These are phyloP conservation scores for Solanum pennellii DNA, from an alignment of 257 asterid species.

Conservation along the genomic window DNA sequence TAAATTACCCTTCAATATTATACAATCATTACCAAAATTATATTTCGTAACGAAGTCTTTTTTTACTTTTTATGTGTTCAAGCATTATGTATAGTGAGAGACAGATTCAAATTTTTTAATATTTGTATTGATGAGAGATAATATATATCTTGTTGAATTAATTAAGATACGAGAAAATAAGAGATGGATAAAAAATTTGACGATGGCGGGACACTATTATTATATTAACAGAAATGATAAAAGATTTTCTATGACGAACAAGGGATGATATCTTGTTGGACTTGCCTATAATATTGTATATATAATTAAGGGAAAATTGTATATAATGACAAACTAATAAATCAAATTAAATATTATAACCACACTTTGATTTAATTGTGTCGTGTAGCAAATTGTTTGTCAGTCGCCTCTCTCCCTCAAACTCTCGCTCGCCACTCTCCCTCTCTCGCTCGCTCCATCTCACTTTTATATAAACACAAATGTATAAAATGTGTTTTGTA, in stretches of 20 bases:
- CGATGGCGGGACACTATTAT: neutral
- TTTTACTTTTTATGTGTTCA: neutral
- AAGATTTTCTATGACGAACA: neutral
- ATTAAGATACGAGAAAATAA: neutral
- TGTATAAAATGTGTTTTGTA: too few species aligned
- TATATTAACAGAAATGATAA: neutral
- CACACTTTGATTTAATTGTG: too few species aligned
- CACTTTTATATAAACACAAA: too few species aligned
- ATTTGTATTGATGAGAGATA: neutral
- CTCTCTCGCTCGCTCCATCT: too few species aligned
- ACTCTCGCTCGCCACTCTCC: too few species aligned
- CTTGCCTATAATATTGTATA: neutral
- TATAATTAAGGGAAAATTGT: too few species aligned
- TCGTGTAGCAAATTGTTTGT: too few species aligned
- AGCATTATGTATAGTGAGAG: neutral
- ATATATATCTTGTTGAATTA: neutral
- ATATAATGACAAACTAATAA: too few species aligned
- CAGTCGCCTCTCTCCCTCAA: too few species aligned
- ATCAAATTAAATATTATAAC: too few species aligned
- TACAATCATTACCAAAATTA: neutral
- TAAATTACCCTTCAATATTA: too few species aligned
- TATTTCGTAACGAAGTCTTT: neutral
- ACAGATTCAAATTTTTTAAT: fast-evolving
- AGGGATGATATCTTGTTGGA: neutral
- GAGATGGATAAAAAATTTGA: neutral